Percentiles rank a stretch among this genome's conserved stretches.
Conservation (phyloP, 148 eudicot genomes). For the Rhododendron henanense region DNA sequence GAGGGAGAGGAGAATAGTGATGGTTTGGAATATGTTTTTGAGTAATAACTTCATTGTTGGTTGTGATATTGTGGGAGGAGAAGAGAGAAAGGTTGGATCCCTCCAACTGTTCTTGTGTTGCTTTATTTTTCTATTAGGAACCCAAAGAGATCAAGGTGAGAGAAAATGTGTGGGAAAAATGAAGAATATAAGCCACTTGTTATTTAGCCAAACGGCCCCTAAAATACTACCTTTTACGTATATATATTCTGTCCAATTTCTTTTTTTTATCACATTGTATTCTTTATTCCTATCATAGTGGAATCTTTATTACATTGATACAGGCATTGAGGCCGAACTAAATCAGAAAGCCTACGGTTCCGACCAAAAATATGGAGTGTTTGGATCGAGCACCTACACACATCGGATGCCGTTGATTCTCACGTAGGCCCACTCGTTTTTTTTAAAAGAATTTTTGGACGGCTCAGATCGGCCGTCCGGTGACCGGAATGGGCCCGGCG, state of each 20-base stretch:
- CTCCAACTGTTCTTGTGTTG: neutral
- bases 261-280: too few relatives aligned
- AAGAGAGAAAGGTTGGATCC: neutral
- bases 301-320: neutral
- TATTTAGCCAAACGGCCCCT: too few relatives aligned
- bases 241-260: neutral
- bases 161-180: neutral
- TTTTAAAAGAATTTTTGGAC: too few relatives aligned
- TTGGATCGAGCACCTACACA: too few relatives aligned
- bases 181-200: neutral
- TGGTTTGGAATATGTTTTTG: neutral
- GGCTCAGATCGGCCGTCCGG: too few relatives aligned
- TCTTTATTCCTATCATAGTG: neutral
- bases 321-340: neutral
- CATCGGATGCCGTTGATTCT: too few relatives aligned
- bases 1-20: neutral
- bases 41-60: neutral
- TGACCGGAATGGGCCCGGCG: too few relatives aligned
- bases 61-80: neutral
- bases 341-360: too few relatives aligned
- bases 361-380: too few relatives aligned
- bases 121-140: neutral
- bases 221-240: neutral
- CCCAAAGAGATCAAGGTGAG: neutral
- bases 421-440: too few relatives aligned